Base-by-base conservation (phyloP, 2,329 filamentous ascomycete species). In the Fusarium longipes region DNA sequence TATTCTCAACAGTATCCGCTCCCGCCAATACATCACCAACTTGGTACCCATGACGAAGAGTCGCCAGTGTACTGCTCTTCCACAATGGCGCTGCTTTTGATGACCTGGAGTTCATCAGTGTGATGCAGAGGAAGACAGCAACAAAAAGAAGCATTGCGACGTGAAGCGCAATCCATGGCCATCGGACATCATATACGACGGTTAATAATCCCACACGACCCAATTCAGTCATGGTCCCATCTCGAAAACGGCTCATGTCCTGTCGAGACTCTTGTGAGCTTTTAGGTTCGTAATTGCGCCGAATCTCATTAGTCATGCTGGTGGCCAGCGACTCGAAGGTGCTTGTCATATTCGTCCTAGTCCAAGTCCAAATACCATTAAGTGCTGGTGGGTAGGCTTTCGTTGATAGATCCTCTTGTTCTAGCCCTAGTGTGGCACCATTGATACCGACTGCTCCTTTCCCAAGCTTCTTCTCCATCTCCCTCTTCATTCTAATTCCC, bases 281-380 rank as follows among this genome's bases (percentile, higher is more conserved):
- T 15, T 11, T 30, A 1, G 36, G 30, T 5, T 53, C 24, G 14
- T 47, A 44, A 7, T 59, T 63, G 14, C 59, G 44, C 6, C 61
- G 50, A 20, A 64, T 51, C 12, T 61, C 51, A 44, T 64, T 61
- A 6, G 61, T 44, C 57, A 64, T 64, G 29, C 61, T 64, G 6
- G 29, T 60, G 1, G 57, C 50, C 17, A 64, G 39, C 4, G 61
- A 27, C 5, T 47, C n/a, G 9, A 63, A 63, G 5, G 36, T 52
- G 20, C 45, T 52, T 12, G 57, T 33, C n/a, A 64, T 38, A 6
- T 64, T 61, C 2, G 33, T 56, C 15, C 25, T 52, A 6, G 14
- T 56, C 47, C 50, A 61, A 2, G 51, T 32, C 54, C 59, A 63
- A 6, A 60, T 6, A 11, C 57, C 59, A 30, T 48, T 29, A 4